These are phyloP conservation scores for Trifolium pratense DNA, from an alignment of 306 rosid genomes.

Conservation along the genomic window DNA sequence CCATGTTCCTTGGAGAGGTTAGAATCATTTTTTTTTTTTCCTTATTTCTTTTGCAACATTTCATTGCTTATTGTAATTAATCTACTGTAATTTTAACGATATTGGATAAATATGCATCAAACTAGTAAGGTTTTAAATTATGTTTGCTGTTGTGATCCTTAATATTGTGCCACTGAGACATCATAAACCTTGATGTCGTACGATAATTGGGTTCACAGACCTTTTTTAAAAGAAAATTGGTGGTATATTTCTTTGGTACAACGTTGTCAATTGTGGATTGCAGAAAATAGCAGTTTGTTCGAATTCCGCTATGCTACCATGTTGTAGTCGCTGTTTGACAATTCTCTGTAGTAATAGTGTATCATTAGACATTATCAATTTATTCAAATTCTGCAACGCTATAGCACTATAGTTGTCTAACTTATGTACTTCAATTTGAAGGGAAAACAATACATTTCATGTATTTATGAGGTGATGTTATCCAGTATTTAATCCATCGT, in stretches of 20 bases:
- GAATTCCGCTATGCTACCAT: background rate
- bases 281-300: background rate
- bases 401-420: background rate
- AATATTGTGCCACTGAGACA: background rate
- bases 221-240: background rate
- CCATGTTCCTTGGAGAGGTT: constrained; percentile 96
- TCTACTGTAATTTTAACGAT: background rate
- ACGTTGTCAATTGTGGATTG: background rate
- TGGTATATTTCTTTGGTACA: background rate
- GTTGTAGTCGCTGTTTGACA: background rate
- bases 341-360: too few relatives aligned
- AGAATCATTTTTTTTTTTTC: constrained; percentile 11
- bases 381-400: background rate
- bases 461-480: constrained; percentile 1
- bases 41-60: background rate
- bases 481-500: constrained; percentile 2
- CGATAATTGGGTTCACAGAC: background rate
- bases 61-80: constrained; percentile 21
- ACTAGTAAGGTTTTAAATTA: background rate
- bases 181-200: background rate
- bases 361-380: background rate
- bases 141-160: background rate
- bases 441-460: constrained; percentile 1
- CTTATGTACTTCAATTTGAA: background rate
- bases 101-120: constrained; percentile 24